Conservation (phyloP, 1,139 yeast species). For the Candida sanyaensis region DNA sequence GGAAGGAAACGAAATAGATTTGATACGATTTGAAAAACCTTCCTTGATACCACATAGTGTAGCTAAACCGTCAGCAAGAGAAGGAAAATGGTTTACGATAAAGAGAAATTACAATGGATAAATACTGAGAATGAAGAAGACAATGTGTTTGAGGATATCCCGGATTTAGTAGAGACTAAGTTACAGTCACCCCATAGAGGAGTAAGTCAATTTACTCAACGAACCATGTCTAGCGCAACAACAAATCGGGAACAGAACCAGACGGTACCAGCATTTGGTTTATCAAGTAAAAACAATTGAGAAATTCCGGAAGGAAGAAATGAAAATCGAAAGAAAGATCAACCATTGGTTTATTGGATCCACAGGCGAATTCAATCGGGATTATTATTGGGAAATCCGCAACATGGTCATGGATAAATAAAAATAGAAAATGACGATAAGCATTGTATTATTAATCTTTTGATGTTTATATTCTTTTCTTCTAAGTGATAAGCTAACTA, state of each 20-base stretch:
- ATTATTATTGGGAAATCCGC: conserved; percentile 55
- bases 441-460: not conserved
- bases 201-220: conserved; percentile 33
- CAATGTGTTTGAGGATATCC: conserved; percentile 54
- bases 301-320: conserved; percentile 52
- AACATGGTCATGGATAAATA: conserved; percentile 49
- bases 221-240: conserved; percentile 34
- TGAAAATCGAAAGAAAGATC: conserved; percentile 48
- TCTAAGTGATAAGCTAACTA: too few species aligned
- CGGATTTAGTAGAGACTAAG: conserved; percentile 28
- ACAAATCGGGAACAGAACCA: conserved; percentile 4
- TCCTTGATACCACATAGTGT: conserved; percentile 38
- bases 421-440: not conserved
- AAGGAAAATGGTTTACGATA: conserved; percentile 61
- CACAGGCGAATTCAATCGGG: conserved; percentile 31
- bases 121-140: conserved; percentile 33
- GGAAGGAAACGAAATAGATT: conserved; percentile 72
- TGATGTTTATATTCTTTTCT: too few species aligned
- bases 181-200: conserved; percentile 20
- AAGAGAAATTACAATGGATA: conserved; percentile 59
- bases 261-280: conserved; percentile 34
- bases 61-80: conserved; percentile 6
- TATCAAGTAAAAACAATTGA: conserved; percentile 42
- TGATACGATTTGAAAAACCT: conserved; percentile 50
- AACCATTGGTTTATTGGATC: conserved; percentile 50